phyloP scores from a whole-genome alignment of 352 stramenopile genomes.

The Globisporangium irregulare region DNA sequence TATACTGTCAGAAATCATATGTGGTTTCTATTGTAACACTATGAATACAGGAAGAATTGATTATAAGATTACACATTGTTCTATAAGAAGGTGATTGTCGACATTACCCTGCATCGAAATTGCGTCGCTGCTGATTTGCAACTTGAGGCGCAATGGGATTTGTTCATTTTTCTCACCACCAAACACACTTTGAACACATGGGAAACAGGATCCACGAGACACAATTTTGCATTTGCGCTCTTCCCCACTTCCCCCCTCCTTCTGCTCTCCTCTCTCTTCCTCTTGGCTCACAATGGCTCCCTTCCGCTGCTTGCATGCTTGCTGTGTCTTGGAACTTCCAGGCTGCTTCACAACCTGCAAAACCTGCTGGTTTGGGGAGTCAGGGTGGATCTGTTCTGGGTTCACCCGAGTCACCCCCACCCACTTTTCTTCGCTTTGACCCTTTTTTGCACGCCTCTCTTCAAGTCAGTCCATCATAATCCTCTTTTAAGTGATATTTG shows the following conservation, averaged over 20 bases:
- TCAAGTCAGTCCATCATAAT: background rate
- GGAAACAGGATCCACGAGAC: background rate
- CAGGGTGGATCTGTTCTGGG: background rate
- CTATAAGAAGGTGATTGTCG: too few relatives aligned
- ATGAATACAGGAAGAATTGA: too few relatives aligned
- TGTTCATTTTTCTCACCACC: background rate
- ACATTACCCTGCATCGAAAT: background rate
- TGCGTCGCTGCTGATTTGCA: conserved; percentile 2
- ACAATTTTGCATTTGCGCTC: background rate
- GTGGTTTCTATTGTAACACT: too few relatives aligned
- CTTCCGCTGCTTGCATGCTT: background rate
- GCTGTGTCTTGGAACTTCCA: too few relatives aligned
- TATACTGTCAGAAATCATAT: too few relatives aligned
- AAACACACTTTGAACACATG: background rate
- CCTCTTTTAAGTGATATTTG: background rate
- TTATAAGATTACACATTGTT: too few relatives aligned
- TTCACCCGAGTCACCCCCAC: background rate
- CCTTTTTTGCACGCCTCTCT: background rate
- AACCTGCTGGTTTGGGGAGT: background rate
- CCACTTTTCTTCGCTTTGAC: background rate
- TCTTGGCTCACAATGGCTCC: background rate
- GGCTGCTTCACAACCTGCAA: too few relatives aligned
- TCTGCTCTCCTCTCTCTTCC: background rate
- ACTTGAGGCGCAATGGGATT: background rate
- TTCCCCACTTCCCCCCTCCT: background rate